These are phyloP conservation scores for Aspergillus nidulans DNA, from an alignment of 495 filamentous ascomycete genomes.

Conservation along the genomic window DNA sequence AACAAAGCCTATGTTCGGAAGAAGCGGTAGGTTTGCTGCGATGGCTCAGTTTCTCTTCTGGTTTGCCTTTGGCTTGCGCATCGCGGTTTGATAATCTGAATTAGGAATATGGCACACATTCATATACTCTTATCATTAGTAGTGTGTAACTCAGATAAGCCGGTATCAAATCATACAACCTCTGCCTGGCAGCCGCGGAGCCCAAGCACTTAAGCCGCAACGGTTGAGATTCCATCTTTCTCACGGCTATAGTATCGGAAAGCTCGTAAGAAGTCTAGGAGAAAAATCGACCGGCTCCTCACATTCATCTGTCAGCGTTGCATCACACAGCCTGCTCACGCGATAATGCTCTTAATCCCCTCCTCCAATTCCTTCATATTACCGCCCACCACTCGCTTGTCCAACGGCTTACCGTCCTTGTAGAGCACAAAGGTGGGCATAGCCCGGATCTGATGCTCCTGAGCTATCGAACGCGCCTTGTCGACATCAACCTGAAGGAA, in stretches of 20 bases:
- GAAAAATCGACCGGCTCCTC: too few relatives aligned
- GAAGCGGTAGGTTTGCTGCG: neutral
- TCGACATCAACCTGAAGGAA: constrained; percentile 91
- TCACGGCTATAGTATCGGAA: too few relatives aligned
- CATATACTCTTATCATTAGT: too few relatives aligned
- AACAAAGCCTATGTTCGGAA: neutral
- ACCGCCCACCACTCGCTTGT: constrained; percentile 22
- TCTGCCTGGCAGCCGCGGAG: too few relatives aligned
- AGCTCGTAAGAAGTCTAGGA: too few relatives aligned
- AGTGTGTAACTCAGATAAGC: too few relatives aligned
- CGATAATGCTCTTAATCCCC: constrained; percentile 12
- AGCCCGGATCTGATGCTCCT: constrained; percentile 71
- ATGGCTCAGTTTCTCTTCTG: neutral
- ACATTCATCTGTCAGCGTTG: neutral
- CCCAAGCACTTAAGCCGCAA: too few relatives aligned
- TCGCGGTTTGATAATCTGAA: too few relatives aligned
- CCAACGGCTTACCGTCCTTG: constrained; percentile 55
- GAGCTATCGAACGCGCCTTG: constrained; percentile 63
- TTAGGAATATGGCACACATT: too few relatives aligned
- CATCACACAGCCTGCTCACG: neutral
- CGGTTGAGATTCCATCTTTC: too few relatives aligned
- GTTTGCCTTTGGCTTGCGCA: neutral
- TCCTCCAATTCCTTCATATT: constrained; percentile 21
- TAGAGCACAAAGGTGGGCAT: constrained; percentile 87
- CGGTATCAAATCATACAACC: too few relatives aligned